Base-by-base conservation (phyloP, 257 asterid species). In the Datura wrightii region DNA sequence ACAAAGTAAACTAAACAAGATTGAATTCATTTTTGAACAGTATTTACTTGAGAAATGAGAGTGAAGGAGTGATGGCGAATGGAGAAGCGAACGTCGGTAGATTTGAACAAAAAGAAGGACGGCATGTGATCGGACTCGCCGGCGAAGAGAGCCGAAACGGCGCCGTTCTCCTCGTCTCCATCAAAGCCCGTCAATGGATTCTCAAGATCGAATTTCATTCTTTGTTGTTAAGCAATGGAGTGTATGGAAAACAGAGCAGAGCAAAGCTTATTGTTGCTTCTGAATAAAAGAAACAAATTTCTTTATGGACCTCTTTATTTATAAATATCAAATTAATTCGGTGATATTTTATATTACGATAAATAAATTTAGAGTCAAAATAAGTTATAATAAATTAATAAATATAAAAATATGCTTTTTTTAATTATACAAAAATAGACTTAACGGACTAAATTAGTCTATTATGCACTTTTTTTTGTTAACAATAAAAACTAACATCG, bases 51-150 rank as follows among this genome's bases (percentile, higher is more conserved):
- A 67, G 83, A 84, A 7, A 91, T 83, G 81, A 91, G 91, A 58
- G 91, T 53, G 88, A 91, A 81, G 7, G 88, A 90, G 42, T 52
- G 79, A 84, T 87, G 90, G 86, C 96, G 95, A 58, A 92, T 31
- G 13, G 88, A 81, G 86, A 86, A 83, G 58, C 87, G 88, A 36
- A 70, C 42, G 65, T 91, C 90, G 8, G 83, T 44, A 71, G 83
- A 71, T 44, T 85, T 72, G 58, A 82, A 41, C 60, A 91, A 79
- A 86, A 85, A 63, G 37, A 85, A 87, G 82, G 80, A 83, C 6
- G 94, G 89, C 88, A 65, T 87, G 91, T 91, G 93, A 85, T 90
- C 88, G 55, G 89, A 74, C 69, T 92, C 94, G 10, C 80, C 84
- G 87, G 88, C 88, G 85, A 92, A 91, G 89, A 91, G 92, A 60